Conservation (phyloP, 2,329 filamentous ascomycete species). For the Calonectria leucothoes region DNA sequence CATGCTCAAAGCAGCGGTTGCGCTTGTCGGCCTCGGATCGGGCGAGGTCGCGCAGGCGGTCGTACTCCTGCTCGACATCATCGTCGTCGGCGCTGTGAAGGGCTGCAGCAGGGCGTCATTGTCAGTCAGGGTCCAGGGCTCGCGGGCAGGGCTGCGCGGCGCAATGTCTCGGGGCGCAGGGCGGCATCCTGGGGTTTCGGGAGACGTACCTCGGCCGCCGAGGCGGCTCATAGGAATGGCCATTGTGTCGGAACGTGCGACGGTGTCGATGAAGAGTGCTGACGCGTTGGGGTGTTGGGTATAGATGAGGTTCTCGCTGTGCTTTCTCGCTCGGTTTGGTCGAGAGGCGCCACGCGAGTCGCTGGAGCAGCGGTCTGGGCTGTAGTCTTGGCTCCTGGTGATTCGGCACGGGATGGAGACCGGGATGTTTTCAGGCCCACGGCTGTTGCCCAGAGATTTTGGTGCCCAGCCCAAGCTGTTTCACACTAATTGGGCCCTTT, state of each 20-base stretch:
- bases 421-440: background rate
- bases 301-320: background rate
- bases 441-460: background rate
- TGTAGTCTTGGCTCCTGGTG: slow-evolving; percentile 19
- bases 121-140: slow-evolving; percentile 27
- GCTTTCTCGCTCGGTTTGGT: background rate
- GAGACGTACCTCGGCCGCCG: slow-evolving; percentile 57
- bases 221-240: slow-evolving; percentile 57
- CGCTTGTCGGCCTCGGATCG: slow-evolving; percentile 84
- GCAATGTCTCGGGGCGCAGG: slow-evolving; percentile 17
- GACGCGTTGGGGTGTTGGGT: background rate
- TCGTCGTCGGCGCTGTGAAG: slow-evolving; percentile 78
- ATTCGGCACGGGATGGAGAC: slow-evolving; percentile 2
- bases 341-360: slow-evolving; percentile 6
- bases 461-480: slow-evolving; percentile 1
- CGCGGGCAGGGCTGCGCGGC: slow-evolving; percentile 25
- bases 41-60: slow-evolving; percentile 86
- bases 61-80: slow-evolving; percentile 87
- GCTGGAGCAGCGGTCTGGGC: slow-evolving; percentile 9
- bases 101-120: slow-evolving; percentile 59
- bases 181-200: slow-evolving; percentile 7
- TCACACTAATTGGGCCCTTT: background rate
- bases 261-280: background rate
- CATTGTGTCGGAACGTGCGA: slow-evolving; percentile 39
- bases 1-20: slow-evolving; percentile 79